Base-by-base conservation (phyloP, 306 rosid species). In the Hylodesmum podocarpum region DNA sequence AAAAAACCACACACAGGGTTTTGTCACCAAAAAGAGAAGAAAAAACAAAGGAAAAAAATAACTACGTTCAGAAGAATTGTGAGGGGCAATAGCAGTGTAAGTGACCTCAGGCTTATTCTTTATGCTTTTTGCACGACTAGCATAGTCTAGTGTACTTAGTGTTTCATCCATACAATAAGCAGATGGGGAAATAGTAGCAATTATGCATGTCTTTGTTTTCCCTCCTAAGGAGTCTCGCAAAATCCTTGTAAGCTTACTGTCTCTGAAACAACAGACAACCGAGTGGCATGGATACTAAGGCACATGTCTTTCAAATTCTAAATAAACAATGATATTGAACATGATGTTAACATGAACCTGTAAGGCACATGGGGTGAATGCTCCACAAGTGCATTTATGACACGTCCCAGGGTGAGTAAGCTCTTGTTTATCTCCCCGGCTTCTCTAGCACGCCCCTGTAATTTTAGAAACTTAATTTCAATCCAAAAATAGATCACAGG, bases 381-480 rank as follows among this genome's bases (percentile, higher is more conserved):
- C 80, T 95, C 99, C 82, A 92, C 99, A 10, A 95, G 85, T 4
- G 99, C 96, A 87, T 95, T 95, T 71, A 95, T 95, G 72, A 92
- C 97, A 61, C 99, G 97, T 41, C 99, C 99, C 29, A 95, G 83
- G 36, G 99, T 95, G 82, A 95, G 97, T 79, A 95, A 80, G 96
- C 99, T 95, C 86, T 95, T 95, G 80, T 95, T 95, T 84, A 95
- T 95, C 91, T 95, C 98, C 78, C 98, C 98, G 3, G 98, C 98
- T 89, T 95, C 98, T 87, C 99, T 88, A 43, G 99, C 99, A 51
- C 97, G 96, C 44, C 92, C 90, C 99, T 95, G 84, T 63, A 86
- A 82, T 74, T 78, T 18, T 55, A 58, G 49, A 70, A 71, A 18
- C 66, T 34, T 75, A 44, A 7, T 13, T 24, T 6, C 9, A 49